Percentiles rank a stretch among this genome's conserved stretches.
phyloP scores from a whole-genome alignment of 495 filamentous ascomycete genomes.

The Penicillium dipodomyicola region DNA sequence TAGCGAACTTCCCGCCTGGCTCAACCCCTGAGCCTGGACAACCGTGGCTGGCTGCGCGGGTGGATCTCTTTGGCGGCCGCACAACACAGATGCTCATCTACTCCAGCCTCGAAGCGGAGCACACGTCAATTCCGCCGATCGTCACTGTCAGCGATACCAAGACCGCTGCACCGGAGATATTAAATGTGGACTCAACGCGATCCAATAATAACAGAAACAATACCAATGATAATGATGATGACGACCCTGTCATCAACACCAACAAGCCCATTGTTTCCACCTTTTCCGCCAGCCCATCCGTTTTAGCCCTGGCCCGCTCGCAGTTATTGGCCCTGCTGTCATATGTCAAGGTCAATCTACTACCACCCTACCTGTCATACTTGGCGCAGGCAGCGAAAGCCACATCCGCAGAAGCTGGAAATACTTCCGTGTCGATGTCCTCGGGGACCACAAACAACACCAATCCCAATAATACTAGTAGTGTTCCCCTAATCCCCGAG shows the following conservation, averaged over 20 bases:
- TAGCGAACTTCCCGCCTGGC: conserved; percentile 39
- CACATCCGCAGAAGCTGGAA: conserved; percentile 12
- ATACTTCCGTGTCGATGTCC: background rate
- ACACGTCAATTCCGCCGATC: conserved; percentile 25
- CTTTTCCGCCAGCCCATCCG: conserved; percentile 10
- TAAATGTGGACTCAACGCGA: conserved; percentile 4
- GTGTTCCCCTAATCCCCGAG: conserved; percentile 24
- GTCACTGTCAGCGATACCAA: conserved; percentile 11
- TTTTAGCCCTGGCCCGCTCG: conserved; percentile 19
- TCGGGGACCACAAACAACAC: background rate
- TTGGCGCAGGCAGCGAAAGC: background rate
- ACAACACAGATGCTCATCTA: conserved; percentile 64
- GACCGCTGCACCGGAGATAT: conserved; percentile 4
- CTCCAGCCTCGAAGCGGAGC: conserved; percentile 49
- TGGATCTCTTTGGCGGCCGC: conserved; percentile 54
- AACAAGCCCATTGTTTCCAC: conserved; percentile 13
- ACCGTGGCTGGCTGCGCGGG: conserved; percentile 52
- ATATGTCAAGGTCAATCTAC: conserved; percentile 25
- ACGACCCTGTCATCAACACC: background rate
- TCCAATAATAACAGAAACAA: conserved; percentile 6
- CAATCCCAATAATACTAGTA: background rate
- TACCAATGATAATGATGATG: background rate
- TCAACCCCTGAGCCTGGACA: conserved; percentile 18
- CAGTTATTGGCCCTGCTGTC: conserved; percentile 34
- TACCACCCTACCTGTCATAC: conserved; percentile 30